phyloP scores from a whole-genome alignment of 2,329 filamentous ascomycete species.

The Aspergillus carbonarius region DNA sequence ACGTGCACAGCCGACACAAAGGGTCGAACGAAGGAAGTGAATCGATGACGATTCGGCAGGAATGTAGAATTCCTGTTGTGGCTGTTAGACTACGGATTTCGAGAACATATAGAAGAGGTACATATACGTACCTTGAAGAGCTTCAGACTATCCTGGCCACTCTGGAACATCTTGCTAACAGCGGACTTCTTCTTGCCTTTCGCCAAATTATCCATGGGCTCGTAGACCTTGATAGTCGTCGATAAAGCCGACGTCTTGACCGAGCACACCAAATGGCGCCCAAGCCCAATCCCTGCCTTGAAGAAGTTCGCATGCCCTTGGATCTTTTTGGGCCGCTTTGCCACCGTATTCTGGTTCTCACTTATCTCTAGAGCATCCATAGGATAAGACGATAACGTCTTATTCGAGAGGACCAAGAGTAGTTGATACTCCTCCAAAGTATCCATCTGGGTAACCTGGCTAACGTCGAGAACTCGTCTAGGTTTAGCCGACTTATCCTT shows the following conservation, averaged over 20 bases:
- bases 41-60: constrained; percentile 97
- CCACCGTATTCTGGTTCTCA: constrained; percentile 69
- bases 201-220: constrained; percentile 91
- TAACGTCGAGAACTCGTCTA: constrained; percentile 78
- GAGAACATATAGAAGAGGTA: background rate
- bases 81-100: constrained; percentile 15
- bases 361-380: constrained; percentile 81
- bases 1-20: constrained; percentile 92
- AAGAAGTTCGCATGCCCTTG: constrained; percentile 98
- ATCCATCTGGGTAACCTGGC: constrained; percentile 89
- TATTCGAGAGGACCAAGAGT: constrained; percentile 86
- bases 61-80: constrained; percentile 82
- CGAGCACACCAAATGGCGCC: constrained; percentile 90
- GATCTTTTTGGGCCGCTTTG: constrained; percentile 91
- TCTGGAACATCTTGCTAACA: constrained; percentile 91
- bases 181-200: constrained; percentile 96
- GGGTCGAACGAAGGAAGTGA: constrained; percentile 93
- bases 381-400: constrained; percentile 86
- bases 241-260: constrained; percentile 92
- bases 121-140: constrained; percentile 69
- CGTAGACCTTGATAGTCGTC: constrained; percentile 98
- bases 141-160: constrained; percentile 89
- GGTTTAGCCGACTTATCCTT: constrained; percentile 74
- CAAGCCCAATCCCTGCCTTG: constrained; percentile 92
- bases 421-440: constrained; percentile 94